Percentiles rank a stretch among this genome's conserved stretches.
These are phyloP conservation scores for Ophiorrhiza pumila DNA, from an alignment of 257 asterid species.

Conservation along the genomic window DNA sequence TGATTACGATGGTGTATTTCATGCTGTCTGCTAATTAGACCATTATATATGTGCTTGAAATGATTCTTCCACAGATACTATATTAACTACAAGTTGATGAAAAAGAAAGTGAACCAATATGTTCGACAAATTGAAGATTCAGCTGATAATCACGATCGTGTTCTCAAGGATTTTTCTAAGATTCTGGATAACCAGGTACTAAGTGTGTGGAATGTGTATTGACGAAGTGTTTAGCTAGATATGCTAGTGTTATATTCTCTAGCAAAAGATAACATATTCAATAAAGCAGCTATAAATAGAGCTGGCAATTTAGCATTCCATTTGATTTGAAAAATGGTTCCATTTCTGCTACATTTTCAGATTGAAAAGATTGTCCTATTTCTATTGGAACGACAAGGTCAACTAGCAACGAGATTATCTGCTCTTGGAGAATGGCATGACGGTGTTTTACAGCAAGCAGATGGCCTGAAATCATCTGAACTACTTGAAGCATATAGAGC, in stretches of 20 bases:
- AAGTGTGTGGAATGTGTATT: neutral
- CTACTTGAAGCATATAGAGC: slow-evolving; percentile 77
- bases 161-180: slow-evolving; percentile 86
- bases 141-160: slow-evolving; percentile 54
- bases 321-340: neutral
- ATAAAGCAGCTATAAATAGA: neutral
- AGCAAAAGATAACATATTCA: neutral
- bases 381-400: slow-evolving; percentile 89
- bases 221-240: neutral
- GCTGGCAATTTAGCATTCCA: neutral
- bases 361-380: slow-evolving; percentile 86
- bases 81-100: slow-evolving; percentile 92
- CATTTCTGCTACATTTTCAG: slow-evolving; percentile 32
- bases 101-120: slow-evolving; percentile 80
- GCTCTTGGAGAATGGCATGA: slow-evolving; percentile 60
- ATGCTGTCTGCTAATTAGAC: neutral
- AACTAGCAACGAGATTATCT: slow-evolving; percentile 64
- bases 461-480: slow-evolving; percentile 58
- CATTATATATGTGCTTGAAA: neutral
- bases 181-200: slow-evolving; percentile 84
- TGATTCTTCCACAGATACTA: slow-evolving; percentile 58
- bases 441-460: slow-evolving; percentile 64
- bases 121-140: slow-evolving; percentile 61
- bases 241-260: neutral
- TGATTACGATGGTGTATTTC: neutral